These are phyloP conservation scores for Trichocomaceae sp. DNA, from an alignment of 2,329 filamentous ascomycete species.

Conservation along the genomic window DNA sequence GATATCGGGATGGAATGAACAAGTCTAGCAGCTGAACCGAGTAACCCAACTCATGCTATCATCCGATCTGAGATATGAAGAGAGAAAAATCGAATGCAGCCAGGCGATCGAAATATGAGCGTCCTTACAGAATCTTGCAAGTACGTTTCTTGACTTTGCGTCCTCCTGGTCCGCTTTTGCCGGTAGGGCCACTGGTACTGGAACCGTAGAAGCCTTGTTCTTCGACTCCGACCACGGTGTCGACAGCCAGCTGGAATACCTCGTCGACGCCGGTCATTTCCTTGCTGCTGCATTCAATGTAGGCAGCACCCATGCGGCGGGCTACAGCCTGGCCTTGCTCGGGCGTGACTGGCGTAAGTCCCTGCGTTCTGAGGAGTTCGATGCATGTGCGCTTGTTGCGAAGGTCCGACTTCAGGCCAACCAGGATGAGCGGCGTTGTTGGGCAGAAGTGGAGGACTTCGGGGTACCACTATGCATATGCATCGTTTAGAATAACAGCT, in stretches of 20 bases:
- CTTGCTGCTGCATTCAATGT: conserved; percentile 98
- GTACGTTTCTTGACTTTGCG: conserved; percentile 78
- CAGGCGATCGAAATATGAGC: conserved; percentile 12
- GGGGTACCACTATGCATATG: conserved; percentile 84
- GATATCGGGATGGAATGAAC: background rate
- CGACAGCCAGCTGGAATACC: conserved; percentile 87
- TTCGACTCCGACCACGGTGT: conserved; percentile 80
- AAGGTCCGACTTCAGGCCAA: conserved; percentile 94
- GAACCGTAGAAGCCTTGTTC: conserved; percentile 37
- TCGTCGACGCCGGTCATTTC: conserved; percentile 95
- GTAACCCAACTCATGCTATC: background rate
- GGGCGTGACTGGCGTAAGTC: conserved; percentile 85
- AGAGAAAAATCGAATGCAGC: conserved; percentile 8
- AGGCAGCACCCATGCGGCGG: conserved; percentile 85
- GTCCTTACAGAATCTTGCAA: conserved; percentile 66
- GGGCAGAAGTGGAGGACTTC: conserved; percentile 99
- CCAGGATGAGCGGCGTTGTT: conserved; percentile 89
- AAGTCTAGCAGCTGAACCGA: background rate
- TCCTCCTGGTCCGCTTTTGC: conserved; percentile 31
- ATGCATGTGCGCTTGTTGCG: conserved; percentile 94
- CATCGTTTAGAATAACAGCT: conserved; percentile 8
- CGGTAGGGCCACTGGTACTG: conserved; percentile 36
- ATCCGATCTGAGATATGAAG: background rate
- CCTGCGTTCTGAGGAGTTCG: conserved; percentile 96
- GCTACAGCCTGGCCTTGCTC: conserved; percentile 86